Evolutionary conservation across 768 basidiomycete species (phyloP).

Genomic region (Candolleomyces eurysporus): DNA sequence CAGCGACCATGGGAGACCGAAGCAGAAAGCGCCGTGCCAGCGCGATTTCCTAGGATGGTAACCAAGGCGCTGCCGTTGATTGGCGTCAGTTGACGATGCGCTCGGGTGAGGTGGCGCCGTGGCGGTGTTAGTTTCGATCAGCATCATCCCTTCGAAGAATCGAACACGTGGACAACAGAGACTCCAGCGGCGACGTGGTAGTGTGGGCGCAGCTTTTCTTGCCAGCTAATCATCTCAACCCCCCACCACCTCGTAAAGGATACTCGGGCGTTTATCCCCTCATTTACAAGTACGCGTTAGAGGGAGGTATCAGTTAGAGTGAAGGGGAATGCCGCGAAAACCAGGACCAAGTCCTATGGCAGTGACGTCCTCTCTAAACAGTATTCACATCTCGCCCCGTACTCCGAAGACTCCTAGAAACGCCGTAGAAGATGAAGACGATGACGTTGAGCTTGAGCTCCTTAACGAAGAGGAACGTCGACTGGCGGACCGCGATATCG

Average conservation of each 20-base stretch:
- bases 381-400: conserved; percentile 58
- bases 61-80: too few species aligned
- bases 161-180: not conserved
- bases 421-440: conserved; percentile 38
- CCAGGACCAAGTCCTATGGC: conserved; percentile 42
- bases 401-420: conserved; percentile 40
- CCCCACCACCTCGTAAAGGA: too few species aligned
- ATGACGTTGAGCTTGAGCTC: conserved; percentile 62
- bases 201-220: not conserved
- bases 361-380: conserved; percentile 56
- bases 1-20: too few species aligned
- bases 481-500: conserved; percentile 39
- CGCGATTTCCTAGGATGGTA: too few species aligned
- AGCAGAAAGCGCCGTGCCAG: too few species aligned
- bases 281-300: not conserved
- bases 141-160: not conserved
- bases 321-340: conserved; percentile 40
- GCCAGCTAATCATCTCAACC: not conserved
- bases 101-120: conserved; percentile 19
- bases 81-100: conserved; percentile 19
- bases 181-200: not conserved
- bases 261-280: too few species aligned
- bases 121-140: not conserved
- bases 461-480: conserved; percentile 55
- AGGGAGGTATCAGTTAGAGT: not conserved